Percentiles rank a stretch among this genome's conserved stretches.
phyloP scores from a whole-genome alignment of 345 rosid species.

The Salix exigua region DNA sequence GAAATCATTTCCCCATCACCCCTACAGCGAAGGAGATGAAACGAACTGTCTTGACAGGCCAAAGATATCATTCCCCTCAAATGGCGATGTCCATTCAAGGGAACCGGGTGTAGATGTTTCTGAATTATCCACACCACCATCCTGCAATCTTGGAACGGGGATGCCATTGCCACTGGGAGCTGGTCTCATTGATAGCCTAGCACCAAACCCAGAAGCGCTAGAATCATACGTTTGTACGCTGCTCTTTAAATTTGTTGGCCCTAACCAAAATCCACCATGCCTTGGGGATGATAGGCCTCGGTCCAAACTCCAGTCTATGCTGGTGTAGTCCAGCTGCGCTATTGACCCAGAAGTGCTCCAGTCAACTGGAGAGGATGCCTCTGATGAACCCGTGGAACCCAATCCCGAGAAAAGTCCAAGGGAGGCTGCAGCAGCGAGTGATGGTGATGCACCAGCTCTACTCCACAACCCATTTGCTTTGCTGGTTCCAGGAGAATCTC shows the following conservation, averaged over 20 bases:
- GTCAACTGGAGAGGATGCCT: constrained; percentile 62
- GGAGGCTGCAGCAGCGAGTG: constrained; percentile 71
- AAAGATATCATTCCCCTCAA: constrained; percentile 86
- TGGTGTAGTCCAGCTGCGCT: constrained; percentile 56
- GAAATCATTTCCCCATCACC: constrained; percentile 4
- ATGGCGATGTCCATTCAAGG: constrained; percentile 85
- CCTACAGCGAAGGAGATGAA: constrained; percentile 74
- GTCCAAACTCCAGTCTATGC: constrained; percentile 80
- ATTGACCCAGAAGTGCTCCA: constrained; percentile 62
- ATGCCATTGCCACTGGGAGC: constrained; percentile 36
- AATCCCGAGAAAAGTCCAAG: constrained; percentile 72
- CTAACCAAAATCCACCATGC: constrained; percentile 42
- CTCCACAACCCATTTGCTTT: constrained; percentile 54
- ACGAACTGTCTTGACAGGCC: constrained; percentile 80
- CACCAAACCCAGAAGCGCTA: constrained; percentile 30
- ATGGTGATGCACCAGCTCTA: constrained; percentile 40
- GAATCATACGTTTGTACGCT: constrained; percentile 35
- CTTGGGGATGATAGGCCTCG: constrained; percentile 42
- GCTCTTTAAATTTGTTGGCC: constrained; percentile 31
- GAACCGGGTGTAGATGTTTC: constrained; percentile 47
- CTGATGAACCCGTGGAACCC: constrained; percentile 53
- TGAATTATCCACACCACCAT: constrained; percentile 24
- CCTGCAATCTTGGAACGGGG: constrained; percentile 42
- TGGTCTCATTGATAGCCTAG: constrained; percentile 41
- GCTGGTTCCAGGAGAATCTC: constrained; percentile 42